Evolutionary conservation across 164 flowering plant genomes (phyloP), one percentile per base, ranked within the genome.

Genomic region (Piper longum): DNA sequence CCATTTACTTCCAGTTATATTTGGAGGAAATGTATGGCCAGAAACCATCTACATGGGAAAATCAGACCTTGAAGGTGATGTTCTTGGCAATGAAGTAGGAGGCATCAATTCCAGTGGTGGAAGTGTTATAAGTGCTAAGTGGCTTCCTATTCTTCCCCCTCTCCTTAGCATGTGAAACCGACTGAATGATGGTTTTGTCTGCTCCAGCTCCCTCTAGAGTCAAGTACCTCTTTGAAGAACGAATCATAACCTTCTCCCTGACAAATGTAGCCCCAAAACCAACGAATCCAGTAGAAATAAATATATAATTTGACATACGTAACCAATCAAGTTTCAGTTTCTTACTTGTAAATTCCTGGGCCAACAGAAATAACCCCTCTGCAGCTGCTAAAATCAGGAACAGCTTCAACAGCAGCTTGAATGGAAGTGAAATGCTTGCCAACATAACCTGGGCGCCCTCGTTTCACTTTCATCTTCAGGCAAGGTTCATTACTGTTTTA

Each of bases 161-260:
- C 64, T 59, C 54, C 36, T 82, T 78, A 1, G 88, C 88, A 16
- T 79, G 76, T 69, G 84, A 82, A 39, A 65, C 72, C 88, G 85
- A 83, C 69, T 80, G 71, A 5, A 86, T 74, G 12, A 77, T 65
- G 6, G 85, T 84, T 65, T 67, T 77, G 18, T 68, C 78, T 54
- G 79, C 78, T 13, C 82, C 81, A 2, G 73, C 77, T 16, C 91
- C 91, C 61, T 68, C 72, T 45, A 84, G 41, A 60, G 73, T 84
- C 52, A 82, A 56, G 58, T 70, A 82, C 4, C 79, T 73, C 79
- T 67, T 80, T 17, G 77, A 73, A 44, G 76, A 60, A 39, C 83
- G 84, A 71, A 85, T 72, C 43, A 69, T 76, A 41, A 83, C 77
- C 73, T 85, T 85, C 75, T 85, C 91, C 73, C 91, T 81, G 60